Base-by-base conservation (phyloP, 345 rosid species). In the Heritiera littoralis region DNA sequence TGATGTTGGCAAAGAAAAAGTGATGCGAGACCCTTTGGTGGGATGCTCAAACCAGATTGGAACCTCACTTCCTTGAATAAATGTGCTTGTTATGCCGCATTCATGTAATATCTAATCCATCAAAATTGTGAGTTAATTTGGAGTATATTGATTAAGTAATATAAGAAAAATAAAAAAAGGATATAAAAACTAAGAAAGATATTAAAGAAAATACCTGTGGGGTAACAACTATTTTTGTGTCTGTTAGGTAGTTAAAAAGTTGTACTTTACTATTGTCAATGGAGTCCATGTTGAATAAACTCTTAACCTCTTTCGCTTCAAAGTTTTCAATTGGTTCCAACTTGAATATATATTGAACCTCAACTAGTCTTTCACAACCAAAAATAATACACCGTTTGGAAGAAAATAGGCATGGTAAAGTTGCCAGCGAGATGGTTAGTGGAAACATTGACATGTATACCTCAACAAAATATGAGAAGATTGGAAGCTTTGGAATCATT, bases 11-110 rank as follows among this genome's bases (percentile, higher is more conserved):
- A 78, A 32, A 13, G 69, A 46, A 30, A 82, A 67, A 9, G 76
- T 51, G 61, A 74, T 69, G 1, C 76, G 41, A 28, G 76, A 7
- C n/a, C 77, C 61, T 8, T 56, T 63, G 38, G 8, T 78, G 35
- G 6, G 30, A 59, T 59, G 64, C 12, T 59, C 32, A 23, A n/a
- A 59, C 64, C 30, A 20, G 1, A 68, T 15, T 61, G 82, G 82
- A 52, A 82, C 11, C 14, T 28, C 17, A 45, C 35, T 70, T 10
- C 82, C 85, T 1, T 77, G 80, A 69, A 40, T 66, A 65, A 79
- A 82, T n/a, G 72, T 15, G 38, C 78, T 82, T 41, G 46, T 51
- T 40, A 79, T 76, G 55, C 82, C 82, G 32, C 77, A 60, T 71
- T 82, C 82, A 30, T 51, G 41, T 32, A 79, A 20, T 41, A 75